A percentile compares a stretch with the other conserved stretches of the same genome.
Evolutionary conservation across 192 early-diverging fungal genomes (phyloP).

Genomic region (Cladochytrium replicatum): DNA sequence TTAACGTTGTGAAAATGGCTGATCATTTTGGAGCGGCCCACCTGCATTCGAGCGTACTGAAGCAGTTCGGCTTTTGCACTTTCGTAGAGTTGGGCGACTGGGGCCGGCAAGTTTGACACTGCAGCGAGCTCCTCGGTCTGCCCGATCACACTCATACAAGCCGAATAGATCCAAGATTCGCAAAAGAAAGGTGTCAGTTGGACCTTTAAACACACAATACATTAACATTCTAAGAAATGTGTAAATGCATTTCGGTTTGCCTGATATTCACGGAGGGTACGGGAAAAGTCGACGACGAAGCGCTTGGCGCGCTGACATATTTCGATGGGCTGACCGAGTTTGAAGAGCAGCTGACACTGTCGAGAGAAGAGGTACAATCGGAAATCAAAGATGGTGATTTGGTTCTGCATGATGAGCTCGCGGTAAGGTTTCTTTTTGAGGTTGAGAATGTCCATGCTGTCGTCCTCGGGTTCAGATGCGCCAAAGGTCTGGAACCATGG

Average conservation of each 20-base stretch:
- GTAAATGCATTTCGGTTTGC: conserved; percentile 18
- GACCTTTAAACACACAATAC: conserved; percentile 38
- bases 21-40: conserved; percentile 16
- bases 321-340: conserved; percentile 52
- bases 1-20: neutral
- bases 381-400: conserved; percentile 91
- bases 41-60: conserved; percentile 65
- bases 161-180: conserved; percentile 73
- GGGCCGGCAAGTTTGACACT: conserved; percentile 26
- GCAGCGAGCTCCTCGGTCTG: conserved; percentile 70
- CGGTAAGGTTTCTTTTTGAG: conserved; percentile 71
- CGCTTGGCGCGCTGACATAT: conserved; percentile 59
- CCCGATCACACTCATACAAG: conserved; percentile 63
- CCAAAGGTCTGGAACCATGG: conserved; percentile 94
- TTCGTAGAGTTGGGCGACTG: conserved; percentile 48
- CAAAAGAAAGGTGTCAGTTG: conserved; percentile 49
- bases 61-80: conserved; percentile 67
- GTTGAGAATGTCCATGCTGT: conserved; percentile 73
- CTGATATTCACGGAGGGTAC: conserved; percentile 60
- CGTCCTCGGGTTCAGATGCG: conserved; percentile 74
- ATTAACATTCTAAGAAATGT: neutral
- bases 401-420: conserved; percentile 81
- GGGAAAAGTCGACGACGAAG: conserved; percentile 64
- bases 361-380: conserved; percentile 89
- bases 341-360: conserved; percentile 72